Base-by-base conservation (phyloP, 2,329 filamentous ascomycete species). In the Aureobasidium mangrovei region DNA sequence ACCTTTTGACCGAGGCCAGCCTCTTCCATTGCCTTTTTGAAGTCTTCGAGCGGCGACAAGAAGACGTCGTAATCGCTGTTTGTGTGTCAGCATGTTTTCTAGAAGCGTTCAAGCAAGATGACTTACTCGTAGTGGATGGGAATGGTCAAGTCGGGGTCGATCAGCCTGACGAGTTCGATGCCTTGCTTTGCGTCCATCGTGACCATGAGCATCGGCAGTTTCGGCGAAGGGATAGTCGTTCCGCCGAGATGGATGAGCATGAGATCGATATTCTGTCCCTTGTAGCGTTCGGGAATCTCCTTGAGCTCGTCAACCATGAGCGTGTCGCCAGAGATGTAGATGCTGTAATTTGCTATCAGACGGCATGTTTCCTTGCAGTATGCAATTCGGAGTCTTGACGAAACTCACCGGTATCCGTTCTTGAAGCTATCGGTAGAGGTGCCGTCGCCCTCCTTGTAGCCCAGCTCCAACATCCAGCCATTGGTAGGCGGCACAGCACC, bases 271-370 rank as follows among this genome's bases (percentile, higher is more conserved):
- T 74, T 73, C 46, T 78, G 69, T 3, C 72, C 72, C 18, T 70
- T 68, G 59, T 83, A 80, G 45, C 76, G 71, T 57, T 77, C 64
- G 0, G 79, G 78, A 38, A 86, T 85, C 57, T 80, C 73, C 45
- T 78, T 75, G 1, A 86, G 73, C 47, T 85, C 82, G 59, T 81
- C 75, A 26, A 82, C 74, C 62, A 83, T 71, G 6, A 85, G 70
- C 2, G 82, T 85, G 63, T 86, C 82, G 24, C 82, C 82, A 0
- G 81, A 81, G 56, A 85, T 84, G 66, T 85, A 85, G 61, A 85
- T 83, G 12, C 69, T 57, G 60, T 4, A 35, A 3, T n/a, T 12
- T 7, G 7, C 36, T 24, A 27, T 57, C 32, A 57, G 38, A 12
- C 29, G 33, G 18, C 18, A 27, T n/a, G 47, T 12, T n/a, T 28